Percentiles rank a stretch among this genome's conserved stretches.
Conservation (phyloP, 257 asterid species). For the Fraxinus quadrangulata region DNA sequence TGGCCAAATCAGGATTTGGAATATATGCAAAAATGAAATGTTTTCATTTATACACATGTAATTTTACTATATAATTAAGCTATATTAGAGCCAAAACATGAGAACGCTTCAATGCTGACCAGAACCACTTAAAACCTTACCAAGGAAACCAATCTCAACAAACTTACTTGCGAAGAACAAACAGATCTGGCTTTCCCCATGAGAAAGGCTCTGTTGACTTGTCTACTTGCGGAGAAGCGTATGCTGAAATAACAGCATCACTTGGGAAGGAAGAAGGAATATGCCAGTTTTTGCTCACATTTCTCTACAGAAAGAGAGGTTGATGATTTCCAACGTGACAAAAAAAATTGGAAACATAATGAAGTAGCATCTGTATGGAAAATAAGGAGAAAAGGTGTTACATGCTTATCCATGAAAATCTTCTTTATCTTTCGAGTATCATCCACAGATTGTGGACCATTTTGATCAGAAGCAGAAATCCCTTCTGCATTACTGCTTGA, state of each 20-base stretch:
- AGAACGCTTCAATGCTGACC: background rate
- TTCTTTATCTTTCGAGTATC: conserved; percentile 48
- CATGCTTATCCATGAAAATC: conserved; percentile 88
- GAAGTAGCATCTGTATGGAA: conserved; percentile 4
- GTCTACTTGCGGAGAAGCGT: conserved; percentile 87
- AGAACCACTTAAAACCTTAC: background rate
- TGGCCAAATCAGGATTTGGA: background rate
- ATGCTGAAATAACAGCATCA: conserved; percentile 82
- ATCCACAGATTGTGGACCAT: conserved; percentile 37
- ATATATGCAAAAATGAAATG: background rate
- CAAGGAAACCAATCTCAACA: background rate
- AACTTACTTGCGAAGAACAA: conserved; percentile 87
- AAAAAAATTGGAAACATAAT: conserved; percentile 24
- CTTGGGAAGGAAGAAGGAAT: conserved; percentile 87
- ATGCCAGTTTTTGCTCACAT: conserved; percentile 98
- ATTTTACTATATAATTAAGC: background rate
- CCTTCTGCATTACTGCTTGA: conserved; percentile 35
- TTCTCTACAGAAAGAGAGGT: conserved; percentile 56
- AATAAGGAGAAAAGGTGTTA: conserved; percentile 32
- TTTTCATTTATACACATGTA: background rate
- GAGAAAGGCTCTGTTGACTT: conserved; percentile 77
- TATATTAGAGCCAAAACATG: background rate
- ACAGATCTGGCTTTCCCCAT: conserved; percentile 95
- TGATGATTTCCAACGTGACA: conserved; percentile 10
- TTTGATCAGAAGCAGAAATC: conserved; percentile 25